Conservation (phyloP, 208 protist genomes). For the Acanthamoeba royreba region DNA sequence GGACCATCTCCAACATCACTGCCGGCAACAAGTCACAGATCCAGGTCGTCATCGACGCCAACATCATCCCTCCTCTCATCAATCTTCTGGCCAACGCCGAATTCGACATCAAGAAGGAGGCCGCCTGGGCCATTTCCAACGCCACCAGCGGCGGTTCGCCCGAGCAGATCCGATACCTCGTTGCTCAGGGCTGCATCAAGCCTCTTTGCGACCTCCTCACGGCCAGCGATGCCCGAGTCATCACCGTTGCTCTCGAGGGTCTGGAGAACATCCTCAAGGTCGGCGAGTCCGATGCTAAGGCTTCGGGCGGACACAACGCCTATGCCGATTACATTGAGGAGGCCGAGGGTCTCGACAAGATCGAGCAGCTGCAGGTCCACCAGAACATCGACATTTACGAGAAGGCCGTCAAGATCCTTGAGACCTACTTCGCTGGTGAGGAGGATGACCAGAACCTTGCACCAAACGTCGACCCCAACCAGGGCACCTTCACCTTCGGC, state of each 20-base stretch:
- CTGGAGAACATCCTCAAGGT: slow-evolving; percentile 93
- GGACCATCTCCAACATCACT: slow-evolving; percentile 99
- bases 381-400: slow-evolving; percentile 93
- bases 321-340: slow-evolving; percentile 87
- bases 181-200: slow-evolving; percentile 86
- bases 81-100: slow-evolving; percentile 86
- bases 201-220: slow-evolving; percentile 88
- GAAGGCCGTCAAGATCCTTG: slow-evolving; percentile 88
- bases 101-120: slow-evolving; percentile 97
- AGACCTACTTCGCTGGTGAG: slow-evolving; percentile 49
- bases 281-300: slow-evolving; percentile 44
- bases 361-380: slow-evolving; percentile 94
- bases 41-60: slow-evolving; percentile 78
- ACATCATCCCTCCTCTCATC: slow-evolving; percentile 90
- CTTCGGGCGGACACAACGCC: slow-evolving; percentile 55
- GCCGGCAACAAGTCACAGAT: slow-evolving; percentile 94
- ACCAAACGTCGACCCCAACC: neutral
- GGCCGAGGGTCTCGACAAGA: slow-evolving; percentile 89
- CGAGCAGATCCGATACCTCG: slow-evolving; percentile 88
- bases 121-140: slow-evolving; percentile 97
- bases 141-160: slow-evolving; percentile 88
- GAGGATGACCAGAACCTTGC: slow-evolving; percentile 37
- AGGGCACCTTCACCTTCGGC: slow-evolving; percentile 39
- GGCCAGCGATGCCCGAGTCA: slow-evolving; percentile 85
- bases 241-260: slow-evolving; percentile 93